Base-by-base conservation (phyloP, 345 rosid species). In the Populus deltoides region DNA sequence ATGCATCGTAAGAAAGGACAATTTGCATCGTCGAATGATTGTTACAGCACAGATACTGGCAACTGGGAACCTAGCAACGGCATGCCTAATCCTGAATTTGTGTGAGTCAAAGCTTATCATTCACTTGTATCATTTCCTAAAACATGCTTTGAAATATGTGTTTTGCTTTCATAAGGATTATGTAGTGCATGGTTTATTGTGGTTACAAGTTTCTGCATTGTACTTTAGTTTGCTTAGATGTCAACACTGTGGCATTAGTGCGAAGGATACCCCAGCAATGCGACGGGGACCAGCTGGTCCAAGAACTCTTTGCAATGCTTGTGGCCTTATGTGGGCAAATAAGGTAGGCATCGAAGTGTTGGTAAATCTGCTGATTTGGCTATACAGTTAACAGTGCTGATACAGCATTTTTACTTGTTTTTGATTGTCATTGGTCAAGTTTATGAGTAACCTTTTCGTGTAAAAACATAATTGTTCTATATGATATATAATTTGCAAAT, bases 281-380 rank as follows among this genome's bases (percentile, higher is more conserved):
- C 89, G 89, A 9, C 87, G 89, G 57, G 89, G 89, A 33, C 89
- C 89, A 59, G 79, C 87, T 78, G 89, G 89, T 72, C 85, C 82
- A 55, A 75, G 85, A 72, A 82, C 85, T 22, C 85, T 82, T 27
- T 82, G 85, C 29, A 86, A 86, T 79, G 89, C 89, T 47, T 86
- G 89, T 36, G 89, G 89, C 76, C 89, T 86, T 74, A 86, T 80
- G 85, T 86, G 89, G 89, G 87, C 87, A 43, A 86, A 86, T 70
- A 86, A 86, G 87, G 89, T 86, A 57, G 25, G 27, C 63, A 57
- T 8, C 63, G n/a, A 24, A n/a, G 24, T 57, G 27, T 22, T 57
- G 63, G 63, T 9, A n/a, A n/a, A 57, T n/a, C 63, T 57, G 63
- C 8, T n/a, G 27, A 57, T 57, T n/a, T n/a, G 63, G 13, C 4